Conservation (phyloP, 2,329 filamentous ascomycete genomes). For the Akanthomyces dipterigenus region DNA sequence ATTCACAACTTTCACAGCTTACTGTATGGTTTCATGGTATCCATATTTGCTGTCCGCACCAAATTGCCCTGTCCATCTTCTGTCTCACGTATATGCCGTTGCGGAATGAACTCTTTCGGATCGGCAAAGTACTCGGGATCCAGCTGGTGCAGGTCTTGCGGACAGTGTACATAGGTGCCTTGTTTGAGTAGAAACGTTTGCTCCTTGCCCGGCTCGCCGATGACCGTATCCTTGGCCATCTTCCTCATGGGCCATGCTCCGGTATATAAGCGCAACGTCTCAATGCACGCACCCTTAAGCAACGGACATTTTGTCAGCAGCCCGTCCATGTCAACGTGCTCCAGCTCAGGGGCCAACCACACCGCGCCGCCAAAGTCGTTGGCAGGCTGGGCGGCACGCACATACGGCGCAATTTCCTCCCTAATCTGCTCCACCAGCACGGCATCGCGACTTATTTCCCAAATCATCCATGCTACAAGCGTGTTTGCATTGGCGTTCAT, state of each 20-base stretch:
- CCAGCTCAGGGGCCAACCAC: conserved; percentile 27
- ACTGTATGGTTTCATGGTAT: conserved; percentile 28
- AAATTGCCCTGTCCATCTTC: conserved; percentile 20
- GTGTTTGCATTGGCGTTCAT: conserved; percentile 32
- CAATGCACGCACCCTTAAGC: conserved; percentile 33
- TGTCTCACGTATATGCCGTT: conserved; percentile 25
- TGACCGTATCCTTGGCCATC: conserved; percentile 26
- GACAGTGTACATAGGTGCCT: conserved; percentile 28
- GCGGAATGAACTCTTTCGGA: conserved; percentile 28
- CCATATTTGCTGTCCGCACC: conserved; percentile 17
- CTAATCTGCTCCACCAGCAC: conserved; percentile 32
- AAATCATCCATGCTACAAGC: conserved; percentile 34
- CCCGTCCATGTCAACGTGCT: conserved; percentile 29
- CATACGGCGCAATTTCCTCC: conserved; percentile 29
- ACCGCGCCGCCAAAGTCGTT: conserved; percentile 31
- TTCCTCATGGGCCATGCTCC: conserved; percentile 25
- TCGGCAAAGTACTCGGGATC: conserved; percentile 27
- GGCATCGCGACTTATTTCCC: conserved; percentile 32
- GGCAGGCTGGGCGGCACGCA: conserved; percentile 25
- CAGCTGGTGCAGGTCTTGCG: conserved; percentile 28
- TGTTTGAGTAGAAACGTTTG: conserved; percentile 26
- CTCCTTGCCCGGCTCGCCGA: conserved; percentile 22
- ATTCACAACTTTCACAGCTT: conserved; percentile 18
- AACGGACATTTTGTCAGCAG: conserved; percentile 30
- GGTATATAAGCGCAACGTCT: conserved; percentile 34